Evolutionary conservation across 2,329 filamentous ascomycete genomes (phyloP).

Genomic region (Aspergillus sclerotialis): DNA sequence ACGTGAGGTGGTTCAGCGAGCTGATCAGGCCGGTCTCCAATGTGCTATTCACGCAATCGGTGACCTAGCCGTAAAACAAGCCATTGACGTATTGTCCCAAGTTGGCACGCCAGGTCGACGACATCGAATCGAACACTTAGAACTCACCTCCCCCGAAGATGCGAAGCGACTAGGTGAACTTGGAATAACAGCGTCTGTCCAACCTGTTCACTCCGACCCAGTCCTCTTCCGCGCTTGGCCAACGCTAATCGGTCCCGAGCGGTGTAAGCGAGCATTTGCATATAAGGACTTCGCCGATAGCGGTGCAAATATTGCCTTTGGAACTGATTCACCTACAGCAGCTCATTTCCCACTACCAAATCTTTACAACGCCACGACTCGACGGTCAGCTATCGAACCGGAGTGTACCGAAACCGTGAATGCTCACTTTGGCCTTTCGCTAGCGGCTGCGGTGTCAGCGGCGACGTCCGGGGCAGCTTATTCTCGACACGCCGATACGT

Average conservation of each 20-base stretch:
- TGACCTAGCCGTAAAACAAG: slow-evolving; percentile 40
- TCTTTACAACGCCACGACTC: slow-evolving; percentile 44
- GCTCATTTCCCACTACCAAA: slow-evolving; percentile 40
- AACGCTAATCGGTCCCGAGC: slow-evolving; percentile 36
- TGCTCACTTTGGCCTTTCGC: slow-evolving; percentile 34
- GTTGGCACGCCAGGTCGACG: slow-evolving; percentile 34
- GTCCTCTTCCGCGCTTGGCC: slow-evolving; percentile 44
- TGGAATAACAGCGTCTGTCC: slow-evolving; percentile 39
- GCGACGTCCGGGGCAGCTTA: slow-evolving; percentile 42
- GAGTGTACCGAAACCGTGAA: slow-evolving; percentile 35
- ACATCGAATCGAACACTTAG: slow-evolving; percentile 47
- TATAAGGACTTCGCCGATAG: slow-evolving; percentile 44
- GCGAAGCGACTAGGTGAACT: slow-evolving; percentile 40
- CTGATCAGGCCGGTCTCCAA: slow-evolving; percentile 39
- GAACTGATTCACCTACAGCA: slow-evolving; percentile 45
- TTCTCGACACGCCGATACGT: slow-evolving; percentile 38
- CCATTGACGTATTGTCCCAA: slow-evolving; percentile 40
- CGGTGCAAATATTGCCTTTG: slow-evolving; percentile 40
- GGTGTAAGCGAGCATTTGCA: slow-evolving; percentile 44
- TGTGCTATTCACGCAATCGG: slow-evolving; percentile 48
- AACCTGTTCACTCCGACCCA: slow-evolving; percentile 36
- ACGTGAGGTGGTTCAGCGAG: slow-evolving; percentile 36
- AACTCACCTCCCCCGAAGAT: slow-evolving; percentile 42
- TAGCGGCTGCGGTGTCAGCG: slow-evolving; percentile 38
- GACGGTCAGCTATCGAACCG: slow-evolving; percentile 38